A percentile compares a stretch with the other conserved stretches of the same genome.
phyloP scores from a whole-genome alignment of 1,284 basidiomycete genomes.

The Mrakiaceae sp. region DNA sequence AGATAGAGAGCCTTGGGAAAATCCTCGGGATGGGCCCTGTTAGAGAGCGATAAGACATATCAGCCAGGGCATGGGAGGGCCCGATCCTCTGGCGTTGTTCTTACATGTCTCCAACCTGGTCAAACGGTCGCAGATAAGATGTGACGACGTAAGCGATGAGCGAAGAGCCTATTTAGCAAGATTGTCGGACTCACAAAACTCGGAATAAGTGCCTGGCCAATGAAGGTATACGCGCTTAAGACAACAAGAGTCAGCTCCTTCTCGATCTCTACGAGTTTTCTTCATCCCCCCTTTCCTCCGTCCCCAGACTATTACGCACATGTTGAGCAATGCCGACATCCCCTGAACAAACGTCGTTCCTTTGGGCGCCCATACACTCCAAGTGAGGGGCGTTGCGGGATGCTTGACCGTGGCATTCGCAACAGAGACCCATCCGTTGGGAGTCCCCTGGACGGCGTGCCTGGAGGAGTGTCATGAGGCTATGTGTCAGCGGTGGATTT shows the following conservation, averaged over 20 bases:
- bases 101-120: too few relatives aligned
- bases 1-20: slow-evolving; percentile 44
- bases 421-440: slow-evolving; percentile 18
- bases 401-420: neutral
- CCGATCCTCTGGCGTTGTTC: too few relatives aligned
- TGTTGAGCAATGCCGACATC: slow-evolving; percentile 37
- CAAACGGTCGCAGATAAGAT: too few relatives aligned
- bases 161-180: too few relatives aligned
- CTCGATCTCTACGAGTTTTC: slow-evolving; percentile 16
- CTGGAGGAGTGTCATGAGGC: neutral
- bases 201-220: slow-evolving; percentile 46
- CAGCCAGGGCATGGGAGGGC: too few relatives aligned
- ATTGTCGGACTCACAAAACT: slow-evolving; percentile 29
- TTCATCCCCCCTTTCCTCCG: too few relatives aligned
- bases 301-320: slow-evolving; percentile 20
- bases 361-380: slow-evolving; percentile 27
- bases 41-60: too few relatives aligned
- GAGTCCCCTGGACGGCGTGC: slow-evolving; percentile 18
- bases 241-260: neutral
- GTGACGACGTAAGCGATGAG: too few relatives aligned
- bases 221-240: slow-evolving; percentile 46
- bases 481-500: neutral
- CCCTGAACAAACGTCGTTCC: slow-evolving; percentile 50
- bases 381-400: slow-evolving; percentile 23
- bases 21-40: slow-evolving; percentile 39